Base-by-base conservation (phyloP, 164 flowering plant species). In the Chloranthus sessilifolius region DNA sequence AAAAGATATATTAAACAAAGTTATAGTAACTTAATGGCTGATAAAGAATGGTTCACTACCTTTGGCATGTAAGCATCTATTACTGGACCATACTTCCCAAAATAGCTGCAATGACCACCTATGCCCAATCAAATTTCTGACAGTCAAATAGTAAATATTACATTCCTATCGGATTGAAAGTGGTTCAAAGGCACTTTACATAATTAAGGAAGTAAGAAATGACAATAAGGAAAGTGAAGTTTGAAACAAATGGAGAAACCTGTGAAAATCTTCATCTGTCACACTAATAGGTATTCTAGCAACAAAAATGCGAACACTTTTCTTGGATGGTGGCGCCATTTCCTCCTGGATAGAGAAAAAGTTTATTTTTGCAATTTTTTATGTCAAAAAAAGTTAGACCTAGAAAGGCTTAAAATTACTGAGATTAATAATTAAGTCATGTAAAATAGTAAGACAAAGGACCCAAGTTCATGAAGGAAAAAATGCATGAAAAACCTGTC, bases 261-360 rank as follows among this genome's bases (percentile, higher is more conserved):
- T 66, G 53, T 66, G 63, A 48, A 71, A 71, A 19, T 43, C 57
- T 14, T 66, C 61, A 49, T 63, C 75, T n/a, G 66, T 56, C 54
- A 64, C 72, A 50, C 72, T 63, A 30, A 58, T 50, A 26, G 69
- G 66, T 43, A 71, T 60, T 50, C 75, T 67, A 14, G 75, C 75
- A 12, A 71, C 72, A 67, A 71, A 71, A 41, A 67, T 53, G 50
- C 75, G 60, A 40, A 66, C 60, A 19, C 40, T 69, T 37, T 55
- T 66, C 60, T 60, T 59, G 9, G 62, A 31, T n/a, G 69, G 12
- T 24, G 58, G 31, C 16, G 51, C 47, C 71, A 66, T 70, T 25
- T 66, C 75, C 57, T 70, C 70, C 70, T 70, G 64, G 23, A 28
- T 5, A 36, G 19, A 22, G 27, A 7, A 33, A 8, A 14, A 19